Evolutionary conservation across 805 yeast genomes (phyloP), one percentile per base, ranked within the genome.

Genomic region (Metschnikowia rubicola): DNA sequence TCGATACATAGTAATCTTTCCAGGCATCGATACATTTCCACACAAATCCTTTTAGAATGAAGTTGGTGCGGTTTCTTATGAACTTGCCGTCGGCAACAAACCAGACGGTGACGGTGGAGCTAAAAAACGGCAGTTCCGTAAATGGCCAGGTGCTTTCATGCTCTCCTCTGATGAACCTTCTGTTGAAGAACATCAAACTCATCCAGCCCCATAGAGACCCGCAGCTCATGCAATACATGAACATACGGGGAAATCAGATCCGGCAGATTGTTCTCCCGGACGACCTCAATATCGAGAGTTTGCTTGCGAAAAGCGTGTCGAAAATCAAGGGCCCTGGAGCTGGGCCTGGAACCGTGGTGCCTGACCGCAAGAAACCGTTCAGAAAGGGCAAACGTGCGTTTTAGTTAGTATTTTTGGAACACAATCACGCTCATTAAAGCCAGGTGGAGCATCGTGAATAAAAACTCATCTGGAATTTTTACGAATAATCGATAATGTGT

Each of bases 121-220:
- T 92, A 60, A 92, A 91, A 65, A 89, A 92, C 66, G 97, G 97
- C 35, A 87, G 92, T 4, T 77, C 88, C 5, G 79, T 92, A 6
- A 80, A 86, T 58, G 98, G 98, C 0, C 87, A 91, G 11, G 72
- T 92, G 26, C 80, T 86, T 35, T 80, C 90, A 7, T 96, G 94
- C 35, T 76, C 96, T 3, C 96, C 97, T 28, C 79, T 86, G 52
- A 91, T 91, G 98, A 91, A 91, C 66, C 82, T 91, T 38, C 81
- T 88, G 4, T 66, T 91, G 51, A 82, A 86, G 57, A 86, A 86
- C 54, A 92, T 88, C 40, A 86, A 84, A 56, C 81, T 92, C 78
- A 82, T 91, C 2, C 76, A 86, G 37, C 80, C 78, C 46, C 77
- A 83, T 61, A 81, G 87, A 46, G 87, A 81, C 45, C 86, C 95